phyloP scores from a whole-genome alignment of 2,329 filamentous ascomycete species.

The Fusarium virguliforme region DNA sequence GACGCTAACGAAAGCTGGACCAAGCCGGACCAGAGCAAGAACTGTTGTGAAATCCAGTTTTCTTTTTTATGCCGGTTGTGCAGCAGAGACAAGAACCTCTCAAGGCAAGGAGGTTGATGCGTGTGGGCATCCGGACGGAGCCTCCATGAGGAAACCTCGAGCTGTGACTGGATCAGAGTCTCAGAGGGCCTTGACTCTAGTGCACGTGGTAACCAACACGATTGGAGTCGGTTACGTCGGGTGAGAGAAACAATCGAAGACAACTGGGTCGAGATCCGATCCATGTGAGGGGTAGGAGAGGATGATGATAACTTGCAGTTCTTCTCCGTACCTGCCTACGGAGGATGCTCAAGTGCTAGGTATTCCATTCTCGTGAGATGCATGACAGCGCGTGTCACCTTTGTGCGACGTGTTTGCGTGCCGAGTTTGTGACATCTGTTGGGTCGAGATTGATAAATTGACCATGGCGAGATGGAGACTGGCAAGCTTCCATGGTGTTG shows the following conservation, averaged over 20 bases:
- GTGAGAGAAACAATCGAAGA: conserved; percentile 28
- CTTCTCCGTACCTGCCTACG: no score
- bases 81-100: conserved; percentile 19
- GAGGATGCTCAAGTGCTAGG: not conserved
- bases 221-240: conserved; percentile 22
- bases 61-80: conserved; percentile 24
- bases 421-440: not conserved
- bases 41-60: conserved; percentile 23
- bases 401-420: not conserved
- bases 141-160: conserved; percentile 17
- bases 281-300: conserved; percentile 33
- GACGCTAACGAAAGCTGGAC: conserved; percentile 16
- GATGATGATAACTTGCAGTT: conserved; percentile 33
- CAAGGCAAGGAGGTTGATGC: conserved; percentile 33
- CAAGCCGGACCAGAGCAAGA: conserved; percentile 5
- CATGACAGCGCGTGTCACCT: not conserved
- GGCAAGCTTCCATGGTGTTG: conserved; percentile 23
- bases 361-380: conserved; percentile 1
- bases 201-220: conserved; percentile 45
- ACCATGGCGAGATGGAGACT: not conserved
- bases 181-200: conserved; percentile 39
- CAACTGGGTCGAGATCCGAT: conserved; percentile 32
- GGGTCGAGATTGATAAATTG: conserved; percentile 3
- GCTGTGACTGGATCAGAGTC: conserved; percentile 39
- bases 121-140: conserved; percentile 7